These are phyloP conservation scores for Blastobotrys peoriensis DNA, from an alignment of 805 yeast species.

Conservation along the genomic window DNA sequence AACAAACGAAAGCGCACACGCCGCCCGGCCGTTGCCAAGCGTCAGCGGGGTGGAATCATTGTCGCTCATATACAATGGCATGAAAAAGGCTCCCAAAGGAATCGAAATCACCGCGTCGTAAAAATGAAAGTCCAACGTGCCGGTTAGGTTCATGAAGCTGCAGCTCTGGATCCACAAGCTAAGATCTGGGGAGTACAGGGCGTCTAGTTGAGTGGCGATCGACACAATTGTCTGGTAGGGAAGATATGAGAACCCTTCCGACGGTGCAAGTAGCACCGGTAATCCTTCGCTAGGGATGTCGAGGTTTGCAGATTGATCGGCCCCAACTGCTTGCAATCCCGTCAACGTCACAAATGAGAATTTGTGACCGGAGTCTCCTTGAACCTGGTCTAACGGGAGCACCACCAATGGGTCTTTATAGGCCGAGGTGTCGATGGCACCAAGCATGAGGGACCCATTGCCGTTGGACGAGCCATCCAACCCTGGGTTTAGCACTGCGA, in stretches of 20 bases:
- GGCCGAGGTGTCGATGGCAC: slow-evolving; percentile 20
- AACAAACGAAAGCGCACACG: slow-evolving; percentile 20
- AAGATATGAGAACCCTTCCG: slow-evolving; percentile 17
- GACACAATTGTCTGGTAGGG: slow-evolving; percentile 19
- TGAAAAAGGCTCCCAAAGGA: slow-evolving; percentile 16
- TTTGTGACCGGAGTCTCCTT: slow-evolving; percentile 1
- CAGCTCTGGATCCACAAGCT: slow-evolving; percentile 23
- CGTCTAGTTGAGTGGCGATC: slow-evolving; percentile 23
- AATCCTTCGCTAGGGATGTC: not conserved
- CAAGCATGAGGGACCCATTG: slow-evolving; percentile 19
- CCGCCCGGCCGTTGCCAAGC: slow-evolving; percentile 14
- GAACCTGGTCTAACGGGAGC: slow-evolving; percentile 11
- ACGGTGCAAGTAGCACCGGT: slow-evolving; percentile 21
- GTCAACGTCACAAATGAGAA: slow-evolving; percentile 15
- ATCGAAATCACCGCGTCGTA: slow-evolving; percentile 15
- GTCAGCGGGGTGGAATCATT: slow-evolving; percentile 12
- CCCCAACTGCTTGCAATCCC: slow-evolving; percentile 5
- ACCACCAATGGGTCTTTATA: slow-evolving; percentile 17
- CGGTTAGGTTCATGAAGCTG: slow-evolving; percentile 14
- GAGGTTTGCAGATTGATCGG: not conserved
- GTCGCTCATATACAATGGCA: slow-evolving; percentile 12
- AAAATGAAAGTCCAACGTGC: slow-evolving; percentile 17
- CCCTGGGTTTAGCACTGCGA: not conserved
- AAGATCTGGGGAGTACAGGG: slow-evolving; percentile 15
- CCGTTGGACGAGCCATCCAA: not conserved